phyloP scores from a whole-genome alignment of 169 alveolate species.

The Perkinsus chesapeaki region DNA sequence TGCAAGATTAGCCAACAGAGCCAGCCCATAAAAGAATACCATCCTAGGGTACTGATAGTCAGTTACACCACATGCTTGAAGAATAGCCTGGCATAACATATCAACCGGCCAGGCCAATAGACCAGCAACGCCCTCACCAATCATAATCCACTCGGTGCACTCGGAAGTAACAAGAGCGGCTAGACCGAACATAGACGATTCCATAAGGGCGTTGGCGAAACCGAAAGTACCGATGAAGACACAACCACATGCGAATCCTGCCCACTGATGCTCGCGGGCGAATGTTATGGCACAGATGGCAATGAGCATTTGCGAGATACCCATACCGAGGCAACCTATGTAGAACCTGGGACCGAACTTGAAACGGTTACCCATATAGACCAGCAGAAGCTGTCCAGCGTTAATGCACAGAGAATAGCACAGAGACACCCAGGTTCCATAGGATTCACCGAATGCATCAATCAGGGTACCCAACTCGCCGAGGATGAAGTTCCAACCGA shows the following conservation, averaged over 20 bases:
- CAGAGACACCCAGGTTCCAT: background rate
- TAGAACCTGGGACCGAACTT: background rate
- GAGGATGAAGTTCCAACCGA: no score
- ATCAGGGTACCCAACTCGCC: background rate
- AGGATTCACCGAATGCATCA: background rate
- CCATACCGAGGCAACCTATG: background rate
- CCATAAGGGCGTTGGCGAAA: background rate
- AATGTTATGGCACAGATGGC: background rate
- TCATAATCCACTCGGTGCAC: background rate
- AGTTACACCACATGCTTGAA: background rate
- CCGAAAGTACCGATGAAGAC: background rate
- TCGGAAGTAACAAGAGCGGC: no score
- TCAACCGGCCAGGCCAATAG: background rate
- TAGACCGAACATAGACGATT: background rate
- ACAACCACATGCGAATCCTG: background rate
- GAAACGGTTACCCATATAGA: background rate
- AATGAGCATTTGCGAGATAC: background rate
- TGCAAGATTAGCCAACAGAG: background rate
- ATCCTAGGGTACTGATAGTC: background rate
- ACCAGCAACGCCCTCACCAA: background rate
- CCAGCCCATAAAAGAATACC: background rate
- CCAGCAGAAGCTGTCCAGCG: background rate
- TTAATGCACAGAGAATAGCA: background rate
- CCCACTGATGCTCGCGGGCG: background rate
- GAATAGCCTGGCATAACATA: background rate